Base-by-base conservation (phyloP, 2,329 filamentous ascomycete species). In the Periconia macrospinosa region DNA sequence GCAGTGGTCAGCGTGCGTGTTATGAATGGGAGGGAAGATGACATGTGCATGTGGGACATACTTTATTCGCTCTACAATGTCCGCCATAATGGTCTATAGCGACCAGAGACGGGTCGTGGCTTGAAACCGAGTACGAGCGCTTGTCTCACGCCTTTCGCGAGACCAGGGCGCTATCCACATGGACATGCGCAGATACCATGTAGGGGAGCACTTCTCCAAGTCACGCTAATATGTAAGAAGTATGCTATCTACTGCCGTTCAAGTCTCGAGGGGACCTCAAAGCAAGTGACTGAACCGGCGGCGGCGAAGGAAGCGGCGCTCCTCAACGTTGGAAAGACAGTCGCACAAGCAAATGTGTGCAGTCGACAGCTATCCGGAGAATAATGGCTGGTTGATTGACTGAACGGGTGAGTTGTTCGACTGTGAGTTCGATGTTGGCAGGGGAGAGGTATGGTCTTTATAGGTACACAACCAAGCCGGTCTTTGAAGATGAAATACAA, bases 41-140 rank as follows among this genome's bases (percentile, higher is more conserved):
- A 37, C 5, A 37, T 37, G 11, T 27, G 33, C 44, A 33, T 2
- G 9, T 37, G 18, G 17, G 18, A 64, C 70, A 66, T 63, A 72
- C 70, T 68, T 66, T 43, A 73, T 68, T 58, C 61, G 65, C 52
- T 70, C 68, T 19, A 72, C 54, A 30, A 72, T 63, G 37, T 72
- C 67, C 47, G 69, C 67, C 70, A 72, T 71, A 41, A 37, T 64
- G 49, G 57, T 47, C 55, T 47, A 13, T 42, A 27, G 40, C 40
- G 41, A 37, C 44, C 47, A 30, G 45, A 49, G 20, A 41, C 44
- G 35, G 43, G 50, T 54, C 43, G 35, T 45, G 23, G 33, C 11
- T n/a, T 37, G 11, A n/a, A 37, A n/a, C 33, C 11, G 33, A n/a
- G 33, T 37, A n/a, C 44, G 47, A 46, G 45, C 37, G 42, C 52